Evolutionary conservation across 139 green algal genomes (phyloP).

Genomic region (Coelastrella sp.): DNA sequence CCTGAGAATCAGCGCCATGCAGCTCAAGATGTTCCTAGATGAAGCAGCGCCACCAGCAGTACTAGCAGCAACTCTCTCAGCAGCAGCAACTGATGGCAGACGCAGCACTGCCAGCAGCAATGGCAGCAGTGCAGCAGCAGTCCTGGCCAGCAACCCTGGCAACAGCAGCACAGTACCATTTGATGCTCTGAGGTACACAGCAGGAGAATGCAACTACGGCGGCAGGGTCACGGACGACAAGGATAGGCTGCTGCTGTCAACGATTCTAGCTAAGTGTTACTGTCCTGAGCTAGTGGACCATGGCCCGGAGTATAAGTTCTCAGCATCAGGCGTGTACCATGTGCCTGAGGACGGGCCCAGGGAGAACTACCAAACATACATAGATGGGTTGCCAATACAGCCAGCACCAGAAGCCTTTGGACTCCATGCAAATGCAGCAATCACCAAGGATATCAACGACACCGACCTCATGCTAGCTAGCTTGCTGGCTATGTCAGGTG

Average conservation of each 20-base stretch:
- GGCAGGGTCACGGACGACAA: slow-evolving; percentile 86
- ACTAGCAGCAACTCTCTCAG: not conserved
- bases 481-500: slow-evolving; percentile 70
- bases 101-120: slow-evolving; percentile 3
- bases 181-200: slow-evolving; percentile 76
- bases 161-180: slow-evolving; percentile 59
- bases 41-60: slow-evolving; percentile 50
- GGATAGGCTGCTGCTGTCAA: slow-evolving; percentile 79
- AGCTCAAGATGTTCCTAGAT: slow-evolving; percentile 83
- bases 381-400: slow-evolving; percentile 71
- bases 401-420: slow-evolving; percentile 77
- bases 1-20: slow-evolving; percentile 76
- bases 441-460: slow-evolving; percentile 77
- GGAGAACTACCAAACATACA: slow-evolving; percentile 65
- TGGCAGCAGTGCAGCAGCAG: not conserved
- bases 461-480: slow-evolving; percentile 73
- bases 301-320: slow-evolving; percentile 50
- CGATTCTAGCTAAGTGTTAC: slow-evolving; percentile 74
- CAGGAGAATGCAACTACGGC: slow-evolving; percentile 83
- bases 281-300: slow-evolving; percentile 56
- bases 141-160: not conserved
- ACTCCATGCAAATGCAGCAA: slow-evolving; percentile 83
- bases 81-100: not conserved
- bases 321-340: slow-evolving; percentile 69
- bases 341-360: slow-evolving; percentile 57